phyloP scores from a whole-genome alignment of 1,139 yeast species.

The Hyphopichia khmerensis region DNA sequence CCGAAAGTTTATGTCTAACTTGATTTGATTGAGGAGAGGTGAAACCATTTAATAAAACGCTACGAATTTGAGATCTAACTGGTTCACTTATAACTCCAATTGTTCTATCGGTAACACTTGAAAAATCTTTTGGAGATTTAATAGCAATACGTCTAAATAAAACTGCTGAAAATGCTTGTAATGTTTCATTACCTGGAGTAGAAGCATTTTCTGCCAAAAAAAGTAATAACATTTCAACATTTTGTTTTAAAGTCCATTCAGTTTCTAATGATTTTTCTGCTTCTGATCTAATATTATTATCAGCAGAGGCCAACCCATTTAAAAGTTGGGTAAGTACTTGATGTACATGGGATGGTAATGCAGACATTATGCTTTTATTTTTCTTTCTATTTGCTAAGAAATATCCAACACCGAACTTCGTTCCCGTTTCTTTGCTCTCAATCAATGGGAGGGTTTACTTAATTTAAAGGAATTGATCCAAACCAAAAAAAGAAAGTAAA shows the following conservation, averaged over 20 bases:
- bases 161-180: conserved; percentile 76
- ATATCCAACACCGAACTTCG: neutral
- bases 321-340: conserved; percentile 58
- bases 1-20: conserved; percentile 89
- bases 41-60: conserved; percentile 71
- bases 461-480: no score
- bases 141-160: conserved; percentile 84
- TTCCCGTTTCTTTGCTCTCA: no score
- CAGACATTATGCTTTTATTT: no score
- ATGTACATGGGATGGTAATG: conserved; percentile 62
- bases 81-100: conserved; percentile 66
- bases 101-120: conserved; percentile 70
- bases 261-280: conserved; percentile 76
- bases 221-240: conserved; percentile 66
- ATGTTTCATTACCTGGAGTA: conserved; percentile 52
- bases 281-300: conserved; percentile 67
- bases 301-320: conserved; percentile 71
- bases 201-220: conserved; percentile 84
- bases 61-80: conserved; percentile 63
- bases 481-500: no score
- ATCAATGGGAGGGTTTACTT: no score
- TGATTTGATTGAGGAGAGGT: conserved; percentile 57
- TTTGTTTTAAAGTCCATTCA: conserved; percentile 69
- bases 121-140: conserved; percentile 64
- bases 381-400: neutral